phyloP scores from a whole-genome alignment of 371 early-diverging fungal species.

The Syncephalastrum sp. region DNA sequence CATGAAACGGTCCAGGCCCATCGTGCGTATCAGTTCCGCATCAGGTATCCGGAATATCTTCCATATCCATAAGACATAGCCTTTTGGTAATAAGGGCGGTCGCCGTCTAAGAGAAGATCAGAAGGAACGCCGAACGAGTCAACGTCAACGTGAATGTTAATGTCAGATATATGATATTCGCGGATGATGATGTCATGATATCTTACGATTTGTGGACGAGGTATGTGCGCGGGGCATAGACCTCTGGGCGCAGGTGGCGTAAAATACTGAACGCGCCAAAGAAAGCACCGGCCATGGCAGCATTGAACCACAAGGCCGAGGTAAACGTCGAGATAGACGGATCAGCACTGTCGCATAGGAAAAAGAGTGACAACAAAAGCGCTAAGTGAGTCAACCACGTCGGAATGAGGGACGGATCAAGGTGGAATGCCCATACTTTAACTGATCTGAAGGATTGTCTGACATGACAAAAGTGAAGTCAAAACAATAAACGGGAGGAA shows the following conservation, averaged over 20 bases:
- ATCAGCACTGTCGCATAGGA: conserved; percentile 28
- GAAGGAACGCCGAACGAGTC: background rate
- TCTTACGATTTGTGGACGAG: conserved; percentile 60
- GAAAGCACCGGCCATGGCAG: conserved; percentile 51
- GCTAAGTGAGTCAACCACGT: too few relatives aligned
- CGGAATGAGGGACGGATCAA: too few relatives aligned
- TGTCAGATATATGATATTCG: background rate
- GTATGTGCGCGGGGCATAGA: conserved; percentile 74
- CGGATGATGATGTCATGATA: background rate
- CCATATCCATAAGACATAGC: conserved; percentile 62
- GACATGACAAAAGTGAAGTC: too few relatives aligned
- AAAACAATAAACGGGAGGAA: too few relatives aligned
- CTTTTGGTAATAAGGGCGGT: conserved; percentile 54
- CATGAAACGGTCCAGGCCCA: conserved; percentile 81
- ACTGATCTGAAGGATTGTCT: too few relatives aligned
- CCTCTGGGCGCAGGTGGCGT: conserved; percentile 51
- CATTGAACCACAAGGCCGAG: conserved; percentile 69
- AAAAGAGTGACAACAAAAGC: too few relatives aligned
- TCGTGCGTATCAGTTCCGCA: conserved; percentile 52
- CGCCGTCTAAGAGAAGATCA: conserved; percentile 39
- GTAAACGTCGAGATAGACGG: conserved; percentile 57
- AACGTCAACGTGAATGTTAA: too few relatives aligned
- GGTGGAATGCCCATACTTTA: too few relatives aligned
- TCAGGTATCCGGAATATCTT: conserved; percentile 57
- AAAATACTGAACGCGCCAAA: conserved; percentile 61